Percentiles rank a stretch among this genome's conserved stretches.
phyloP scores from a whole-genome alignment of 2,329 filamentous ascomycete genomes.

The Monosporascus sp. region DNA sequence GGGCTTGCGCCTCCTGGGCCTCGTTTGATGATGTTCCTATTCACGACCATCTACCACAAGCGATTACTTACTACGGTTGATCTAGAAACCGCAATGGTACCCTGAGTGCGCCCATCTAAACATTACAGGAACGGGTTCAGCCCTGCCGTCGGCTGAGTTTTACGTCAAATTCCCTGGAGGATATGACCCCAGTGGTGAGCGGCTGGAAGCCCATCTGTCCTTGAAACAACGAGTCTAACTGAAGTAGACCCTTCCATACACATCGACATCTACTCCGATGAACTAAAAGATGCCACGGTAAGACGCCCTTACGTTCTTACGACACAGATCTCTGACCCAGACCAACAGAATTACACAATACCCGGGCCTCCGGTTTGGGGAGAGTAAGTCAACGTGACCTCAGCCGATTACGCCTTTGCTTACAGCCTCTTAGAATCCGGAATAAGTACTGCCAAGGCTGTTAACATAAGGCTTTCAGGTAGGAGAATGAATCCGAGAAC shows the following conservation, averaged over 20 bases:
- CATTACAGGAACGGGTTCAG: conserved; percentile 24
- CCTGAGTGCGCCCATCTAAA: conserved; percentile 35
- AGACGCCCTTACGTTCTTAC: background rate
- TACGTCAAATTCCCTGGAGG: conserved; percentile 31
- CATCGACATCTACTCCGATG: conserved; percentile 32
- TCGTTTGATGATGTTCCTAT: no score
- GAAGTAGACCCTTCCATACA: conserved; percentile 30
- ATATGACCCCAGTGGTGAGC: conserved; percentile 30
- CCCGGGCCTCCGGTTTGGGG: conserved; percentile 35
- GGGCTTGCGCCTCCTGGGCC: no score
- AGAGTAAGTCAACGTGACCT: conserved; percentile 19
- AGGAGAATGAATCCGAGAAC: no score
- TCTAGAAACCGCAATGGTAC: conserved; percentile 35
- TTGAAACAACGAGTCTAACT: conserved; percentile 6
- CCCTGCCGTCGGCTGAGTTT: conserved; percentile 23
- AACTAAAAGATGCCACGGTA: conserved; percentile 26
- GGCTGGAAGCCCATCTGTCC: background rate
- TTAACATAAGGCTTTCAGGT: background rate
- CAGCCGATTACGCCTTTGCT: background rate
- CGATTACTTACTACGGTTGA: background rate
- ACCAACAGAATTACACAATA: conserved; percentile 30
- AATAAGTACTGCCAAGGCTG: conserved; percentile 17
- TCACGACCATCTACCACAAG: no score
- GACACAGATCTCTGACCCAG: conserved; percentile 4
- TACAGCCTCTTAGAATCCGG: conserved; percentile 3